A percentile compares a stretch with the other conserved stretches of the same genome.
phyloP scores from a whole-genome alignment of 768 basidiomycete genomes.

The Leccinum truebloodii region DNA sequence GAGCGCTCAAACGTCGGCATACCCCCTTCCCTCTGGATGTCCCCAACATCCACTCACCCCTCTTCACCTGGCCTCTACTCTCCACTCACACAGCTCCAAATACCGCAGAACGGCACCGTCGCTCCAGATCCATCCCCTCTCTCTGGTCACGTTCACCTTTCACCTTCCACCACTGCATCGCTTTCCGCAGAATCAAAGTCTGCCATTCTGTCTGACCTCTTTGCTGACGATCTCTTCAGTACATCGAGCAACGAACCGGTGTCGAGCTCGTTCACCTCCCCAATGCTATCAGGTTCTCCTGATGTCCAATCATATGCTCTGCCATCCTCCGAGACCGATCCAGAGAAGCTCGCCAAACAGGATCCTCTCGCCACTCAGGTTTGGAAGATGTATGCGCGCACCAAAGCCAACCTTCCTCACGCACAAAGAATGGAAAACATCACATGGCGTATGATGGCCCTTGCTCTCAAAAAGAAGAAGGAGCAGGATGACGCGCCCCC shows the following conservation, averaged over 20 bases:
- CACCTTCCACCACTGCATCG: slow-evolving; percentile 47
- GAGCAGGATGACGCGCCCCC: slow-evolving; percentile 53
- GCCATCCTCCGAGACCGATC: slow-evolving; percentile 49
- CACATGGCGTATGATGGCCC: slow-evolving; percentile 98
- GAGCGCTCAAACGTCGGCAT: slow-evolving; percentile 57
- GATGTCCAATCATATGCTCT: slow-evolving; percentile 51
- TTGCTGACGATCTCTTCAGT: slow-evolving; percentile 66
- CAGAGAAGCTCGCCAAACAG: slow-evolving; percentile 70
- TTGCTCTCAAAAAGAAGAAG: slow-evolving; percentile 88
- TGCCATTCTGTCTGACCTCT: slow-evolving; percentile 66
- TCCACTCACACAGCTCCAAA: slow-evolving; percentile 40
- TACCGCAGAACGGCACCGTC: slow-evolving; percentile 34
- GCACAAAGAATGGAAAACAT: slow-evolving; percentile 97
- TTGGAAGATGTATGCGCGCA: slow-evolving; percentile 94
- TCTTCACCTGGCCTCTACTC: slow-evolving; percentile 44
- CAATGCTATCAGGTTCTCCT: slow-evolving; percentile 67
- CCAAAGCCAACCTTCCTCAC: slow-evolving; percentile 86
- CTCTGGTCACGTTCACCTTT: slow-evolving; percentile 36
- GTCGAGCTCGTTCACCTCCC: slow-evolving; percentile 63
- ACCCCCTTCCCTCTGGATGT: slow-evolving; percentile 86
- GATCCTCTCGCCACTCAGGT: slow-evolving; percentile 95
- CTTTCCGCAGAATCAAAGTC: slow-evolving; percentile 56
- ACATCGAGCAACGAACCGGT: slow-evolving; percentile 29
- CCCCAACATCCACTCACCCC: slow-evolving; percentile 55
- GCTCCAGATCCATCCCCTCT: slow-evolving; percentile 35